Conservation (phyloP, 1,139 yeast species). For the Candida albicans region DNA sequence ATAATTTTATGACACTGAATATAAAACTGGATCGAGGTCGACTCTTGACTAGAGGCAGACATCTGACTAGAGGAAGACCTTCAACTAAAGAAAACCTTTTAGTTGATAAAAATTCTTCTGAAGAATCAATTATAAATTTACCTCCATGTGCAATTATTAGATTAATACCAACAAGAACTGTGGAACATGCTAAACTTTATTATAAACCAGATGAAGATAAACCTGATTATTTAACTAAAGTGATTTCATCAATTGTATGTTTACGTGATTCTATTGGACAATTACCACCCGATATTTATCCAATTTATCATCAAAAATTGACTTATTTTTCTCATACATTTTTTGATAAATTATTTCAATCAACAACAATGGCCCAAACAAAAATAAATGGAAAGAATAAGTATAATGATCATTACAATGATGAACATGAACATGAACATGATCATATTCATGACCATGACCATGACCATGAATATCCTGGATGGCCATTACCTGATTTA, state of each 20-base stretch:
- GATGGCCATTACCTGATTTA: constrained; percentile 82
- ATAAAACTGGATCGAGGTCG: constrained; percentile 5
- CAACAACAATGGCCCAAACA: constrained; percentile 20
- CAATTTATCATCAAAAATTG: constrained; percentile 69
- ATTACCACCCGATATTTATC: constrained; percentile 76
- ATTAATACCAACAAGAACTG: constrained; percentile 73
- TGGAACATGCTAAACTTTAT: constrained; percentile 66
- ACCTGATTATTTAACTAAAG: constrained; percentile 55
- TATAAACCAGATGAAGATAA: constrained; percentile 30
- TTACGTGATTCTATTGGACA: constrained; percentile 82
- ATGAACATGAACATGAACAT: too few species aligned
- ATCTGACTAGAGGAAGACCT: too few species aligned
- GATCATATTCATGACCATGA: too few species aligned
- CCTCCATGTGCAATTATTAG: constrained; percentile 53
- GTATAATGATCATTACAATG: too few species aligned
- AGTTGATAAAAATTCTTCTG: too few species aligned
- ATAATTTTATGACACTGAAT: too few species aligned
- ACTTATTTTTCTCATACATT: constrained; percentile 59
- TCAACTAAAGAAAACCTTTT: too few species aligned
- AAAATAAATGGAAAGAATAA: too few species aligned
- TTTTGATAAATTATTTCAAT: constrained; percentile 44
- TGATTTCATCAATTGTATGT: constrained; percentile 82
- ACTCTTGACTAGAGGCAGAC: too few species aligned
- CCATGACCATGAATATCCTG: constrained; percentile 32
- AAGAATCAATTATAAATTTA: too few species aligned